These are phyloP conservation scores for Sporobolomyces roseus DNA, from an alignment of 768 basidiomycete species.

Conservation along the genomic window DNA sequence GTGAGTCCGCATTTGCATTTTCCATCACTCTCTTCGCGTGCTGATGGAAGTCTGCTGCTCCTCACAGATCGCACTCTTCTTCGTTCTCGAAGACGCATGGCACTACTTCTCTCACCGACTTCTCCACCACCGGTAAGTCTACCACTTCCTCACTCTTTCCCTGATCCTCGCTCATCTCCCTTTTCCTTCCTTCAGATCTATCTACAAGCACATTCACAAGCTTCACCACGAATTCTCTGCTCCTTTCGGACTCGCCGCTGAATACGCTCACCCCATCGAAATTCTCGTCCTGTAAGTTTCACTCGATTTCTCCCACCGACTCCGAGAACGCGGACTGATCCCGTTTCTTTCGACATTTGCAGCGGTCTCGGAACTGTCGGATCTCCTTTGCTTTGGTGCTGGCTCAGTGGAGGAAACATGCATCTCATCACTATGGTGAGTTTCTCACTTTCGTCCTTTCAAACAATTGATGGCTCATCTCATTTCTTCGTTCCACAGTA, in stretches of 20 bases:
- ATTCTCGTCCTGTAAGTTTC: conserved; percentile 68
- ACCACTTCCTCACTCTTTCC: too few relatives aligned
- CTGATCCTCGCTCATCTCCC: too few relatives aligned
- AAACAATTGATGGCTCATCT: too few relatives aligned
- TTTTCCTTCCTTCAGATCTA: too few relatives aligned
- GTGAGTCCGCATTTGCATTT: background rate
- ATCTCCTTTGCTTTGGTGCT: conserved; percentile 76
- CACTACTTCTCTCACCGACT: conserved; percentile 70
- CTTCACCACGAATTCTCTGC: conserved; percentile 95
- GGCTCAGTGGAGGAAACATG: conserved; percentile 48
- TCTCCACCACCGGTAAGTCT: conserved; percentile 40
- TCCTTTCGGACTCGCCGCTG: conserved; percentile 93
- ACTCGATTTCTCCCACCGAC: background rate
- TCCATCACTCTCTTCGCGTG: background rate
- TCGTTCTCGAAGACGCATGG: conserved; percentile 88
- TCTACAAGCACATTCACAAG: conserved; percentile 47
- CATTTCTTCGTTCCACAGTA: conserved; percentile 50
- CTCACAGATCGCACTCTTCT: conserved; percentile 72
- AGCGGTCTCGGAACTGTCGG: conserved; percentile 77
- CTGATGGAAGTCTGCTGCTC: conserved; percentile 34
- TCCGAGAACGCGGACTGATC: background rate
- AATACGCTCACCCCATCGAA: conserved; percentile 96
- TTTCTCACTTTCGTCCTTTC: background rate
- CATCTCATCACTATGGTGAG: conserved; percentile 76
- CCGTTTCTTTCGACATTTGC: background rate